phyloP scores from a whole-genome alignment of 2,329 filamentous ascomycete genomes.

The Fusarium pininemorale region DNA sequence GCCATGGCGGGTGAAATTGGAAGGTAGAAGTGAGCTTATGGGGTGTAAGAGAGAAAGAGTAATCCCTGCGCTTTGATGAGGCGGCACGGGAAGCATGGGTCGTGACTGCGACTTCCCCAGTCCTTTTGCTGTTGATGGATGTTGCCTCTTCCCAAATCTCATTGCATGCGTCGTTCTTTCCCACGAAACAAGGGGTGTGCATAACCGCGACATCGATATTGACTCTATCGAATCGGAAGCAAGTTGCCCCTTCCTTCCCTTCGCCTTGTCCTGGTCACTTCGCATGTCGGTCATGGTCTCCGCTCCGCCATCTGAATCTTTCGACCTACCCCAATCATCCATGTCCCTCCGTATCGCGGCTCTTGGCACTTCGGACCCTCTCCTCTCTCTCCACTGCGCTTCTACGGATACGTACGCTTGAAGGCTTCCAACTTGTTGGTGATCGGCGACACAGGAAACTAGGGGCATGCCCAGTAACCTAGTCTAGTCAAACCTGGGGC shows the following conservation, averaged over 20 bases:
- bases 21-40: background rate
- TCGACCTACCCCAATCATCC: conserved; percentile 37
- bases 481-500: conserved; percentile 4
- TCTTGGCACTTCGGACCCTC: conserved; percentile 32
- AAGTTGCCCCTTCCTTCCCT: conserved; percentile 7
- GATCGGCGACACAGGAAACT: conserved; percentile 28
- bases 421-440: conserved; percentile 7
- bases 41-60: background rate
- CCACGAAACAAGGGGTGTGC: conserved; percentile 30
- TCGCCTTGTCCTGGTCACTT: conserved; percentile 10
- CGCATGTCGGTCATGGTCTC: conserved; percentile 15
- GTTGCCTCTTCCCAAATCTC: conserved; percentile 13
- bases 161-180: conserved; percentile 6
- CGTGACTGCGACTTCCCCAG: background rate
- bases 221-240: conserved; percentile 25
- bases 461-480: background rate
- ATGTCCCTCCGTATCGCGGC: conserved; percentile 35
- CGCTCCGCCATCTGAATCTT: conserved; percentile 21
- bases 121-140: background rate
- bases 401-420: background rate
- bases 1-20: background rate
- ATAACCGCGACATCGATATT: conserved; percentile 21
- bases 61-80: background rate
- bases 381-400: conserved; percentile 25
- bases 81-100: conserved; percentile 4